These are phyloP conservation scores for Ottelia alismoides DNA, from an alignment of 106 monocot species.

Conservation along the genomic window DNA sequence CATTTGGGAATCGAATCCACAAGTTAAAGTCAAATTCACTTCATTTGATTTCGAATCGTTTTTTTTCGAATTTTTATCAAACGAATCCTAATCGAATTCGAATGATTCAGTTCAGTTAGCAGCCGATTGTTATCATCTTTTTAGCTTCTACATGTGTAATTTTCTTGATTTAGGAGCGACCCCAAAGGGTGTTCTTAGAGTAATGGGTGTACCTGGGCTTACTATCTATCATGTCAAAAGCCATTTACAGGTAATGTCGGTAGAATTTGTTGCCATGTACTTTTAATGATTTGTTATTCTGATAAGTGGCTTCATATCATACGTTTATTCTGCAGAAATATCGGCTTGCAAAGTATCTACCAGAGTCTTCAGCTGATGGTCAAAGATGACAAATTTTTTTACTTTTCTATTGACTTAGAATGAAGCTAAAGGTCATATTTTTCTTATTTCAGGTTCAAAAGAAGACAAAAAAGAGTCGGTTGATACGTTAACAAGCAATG, in stretches of 20 bases:
- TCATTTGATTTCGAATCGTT: too few relatives aligned
- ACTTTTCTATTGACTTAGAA: background rate
- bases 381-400: background rate
- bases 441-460: constrained; percentile 34
- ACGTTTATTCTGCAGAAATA: constrained; percentile 63
- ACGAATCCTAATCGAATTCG: too few relatives aligned
- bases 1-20: too few relatives aligned
- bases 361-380: constrained; percentile 72
- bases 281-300: too few relatives aligned
- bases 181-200: constrained; percentile 72
- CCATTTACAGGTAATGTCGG: constrained; percentile 88
- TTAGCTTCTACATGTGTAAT: background rate
- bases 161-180: constrained; percentile 48
- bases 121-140: too few relatives aligned
- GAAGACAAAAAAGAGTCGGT: constrained; percentile 46
- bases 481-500: constrained; percentile 28
- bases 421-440: background rate
- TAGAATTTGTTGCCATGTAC: too few relatives aligned
- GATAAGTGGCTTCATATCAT: too few relatives aligned
- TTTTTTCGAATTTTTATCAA: too few relatives aligned
- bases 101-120: too few relatives aligned
- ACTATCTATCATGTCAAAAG: constrained; percentile 91
- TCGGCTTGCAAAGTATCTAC: constrained; percentile 76
- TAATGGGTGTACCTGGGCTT: constrained; percentile 77
- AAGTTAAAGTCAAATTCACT: too few relatives aligned